Conservation (phyloP, 768 basidiomycete genomes). For the Gymnopilus dilepis region DNA sequence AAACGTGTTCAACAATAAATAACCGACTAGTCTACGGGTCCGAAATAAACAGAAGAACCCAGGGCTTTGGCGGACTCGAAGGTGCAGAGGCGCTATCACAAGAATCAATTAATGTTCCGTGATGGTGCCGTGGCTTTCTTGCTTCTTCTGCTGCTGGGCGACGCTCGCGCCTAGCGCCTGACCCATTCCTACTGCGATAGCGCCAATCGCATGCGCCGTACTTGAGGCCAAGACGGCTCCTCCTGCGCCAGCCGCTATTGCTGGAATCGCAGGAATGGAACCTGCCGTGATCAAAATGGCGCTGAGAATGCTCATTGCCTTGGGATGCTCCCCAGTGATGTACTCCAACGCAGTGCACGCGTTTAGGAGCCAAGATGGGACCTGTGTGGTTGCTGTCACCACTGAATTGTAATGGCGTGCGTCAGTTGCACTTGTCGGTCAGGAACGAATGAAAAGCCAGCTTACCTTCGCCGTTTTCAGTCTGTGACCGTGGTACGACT, state of each 20-base stretch:
- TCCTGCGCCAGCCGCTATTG: constrained; percentile 68
- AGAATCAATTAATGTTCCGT: background rate
- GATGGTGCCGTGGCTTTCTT: constrained; percentile 12
- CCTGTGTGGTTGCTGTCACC: constrained; percentile 56
- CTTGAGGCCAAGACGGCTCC: constrained; percentile 75
- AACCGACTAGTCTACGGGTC: too few relatives aligned
- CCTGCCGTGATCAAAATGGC: constrained; percentile 83
- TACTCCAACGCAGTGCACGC: constrained; percentile 78
- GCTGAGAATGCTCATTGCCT: constrained; percentile 72
- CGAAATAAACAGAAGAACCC: background rate
- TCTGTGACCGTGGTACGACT: constrained; percentile 33
- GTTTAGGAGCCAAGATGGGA: constrained; percentile 78
- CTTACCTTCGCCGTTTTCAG: constrained; percentile 36
- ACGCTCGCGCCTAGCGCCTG: constrained; percentile 45
- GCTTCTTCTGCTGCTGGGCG: constrained; percentile 36
- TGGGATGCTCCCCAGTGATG: constrained; percentile 77
- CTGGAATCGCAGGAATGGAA: constrained; percentile 74
- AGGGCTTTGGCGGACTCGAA: background rate
- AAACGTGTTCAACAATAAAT: background rate
- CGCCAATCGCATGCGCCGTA: constrained; percentile 79
- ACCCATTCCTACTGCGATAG: constrained; percentile 78
- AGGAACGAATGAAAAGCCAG: background rate
- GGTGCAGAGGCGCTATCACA: background rate
- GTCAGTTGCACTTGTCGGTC: background rate
- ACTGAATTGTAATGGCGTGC: constrained; percentile 23